Base-by-base conservation (phyloP, 768 basidiomycete species). In the Russula sp. region DNA sequence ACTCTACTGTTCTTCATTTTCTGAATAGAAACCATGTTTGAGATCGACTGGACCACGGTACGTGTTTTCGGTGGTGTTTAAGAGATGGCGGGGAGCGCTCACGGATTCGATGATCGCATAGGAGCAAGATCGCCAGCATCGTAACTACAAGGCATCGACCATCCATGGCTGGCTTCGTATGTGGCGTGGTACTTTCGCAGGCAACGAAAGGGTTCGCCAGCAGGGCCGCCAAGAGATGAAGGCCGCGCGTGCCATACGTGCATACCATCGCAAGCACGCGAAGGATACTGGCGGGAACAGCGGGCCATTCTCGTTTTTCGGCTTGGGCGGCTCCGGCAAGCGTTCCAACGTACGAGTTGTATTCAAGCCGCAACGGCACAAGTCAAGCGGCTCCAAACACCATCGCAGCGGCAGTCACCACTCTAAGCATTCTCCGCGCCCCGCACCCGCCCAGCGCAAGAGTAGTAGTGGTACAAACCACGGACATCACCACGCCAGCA, bases 111-210 rank as follows among this genome's bases (percentile, higher is more conserved):
- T 47, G 25, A 51, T 58, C 5, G 34, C 34, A 41, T 46, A 57
- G 58, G 59, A 61, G 9, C 47, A 52, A n/a, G 66, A 66, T 41
- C 58, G 52, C 42, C 4, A 1, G 7, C 50, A 43, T 18, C 64
- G 56, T 22, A 59, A 51, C 22, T 22, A 38, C 36, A 66, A 66
- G 36, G 60, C 66, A 43, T 67, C 66, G 43, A 67, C 66, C 4
- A 63, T 67, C 50, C 66, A 67, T 47, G 66, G 66, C 60, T 67
- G 66, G 66, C 66, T 67, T 50, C 41, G 56, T 49, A 67, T 66
- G 58, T 66, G 65, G 64, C 64, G 66, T n/a, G 66, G 66, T 22
- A 65, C 66, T 18, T 39, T 65, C 32, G 32, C 53, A 10, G 66
- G 65, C 18, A 65, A 60, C 42, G 66, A 67, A 47, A n/a, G 50